Conservation (phyloP, 2,329 filamentous ascomycete genomes). For the Penicillium sp. region DNA sequence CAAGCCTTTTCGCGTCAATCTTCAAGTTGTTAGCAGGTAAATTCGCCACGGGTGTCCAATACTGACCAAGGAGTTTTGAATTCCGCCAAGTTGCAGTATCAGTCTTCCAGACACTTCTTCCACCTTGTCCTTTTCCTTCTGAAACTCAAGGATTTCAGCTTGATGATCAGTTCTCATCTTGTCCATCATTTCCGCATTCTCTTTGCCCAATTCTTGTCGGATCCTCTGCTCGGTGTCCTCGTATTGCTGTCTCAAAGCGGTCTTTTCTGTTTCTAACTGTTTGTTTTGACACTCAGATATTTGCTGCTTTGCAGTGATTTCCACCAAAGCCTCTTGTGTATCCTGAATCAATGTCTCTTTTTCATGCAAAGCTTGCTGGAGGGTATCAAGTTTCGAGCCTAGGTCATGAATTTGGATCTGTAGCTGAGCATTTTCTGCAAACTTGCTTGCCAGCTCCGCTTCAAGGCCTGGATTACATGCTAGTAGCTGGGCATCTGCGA, state of each 20-base stretch:
- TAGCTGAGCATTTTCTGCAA: constrained; percentile 25
- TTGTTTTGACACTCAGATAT: constrained; percentile 16
- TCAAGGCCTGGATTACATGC: constrained; percentile 19
- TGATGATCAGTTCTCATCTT: constrained; percentile 18
- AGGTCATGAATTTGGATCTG: constrained; percentile 26
- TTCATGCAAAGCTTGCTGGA: constrained; percentile 15
- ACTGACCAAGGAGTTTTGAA: constrained; percentile 29
- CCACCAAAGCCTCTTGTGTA: constrained; percentile 20
- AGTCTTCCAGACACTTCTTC: constrained; percentile 18
- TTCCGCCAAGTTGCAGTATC: constrained; percentile 20
- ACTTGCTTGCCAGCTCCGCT: constrained; percentile 25
- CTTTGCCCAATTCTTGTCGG: constrained; percentile 33
- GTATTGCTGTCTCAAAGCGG: constrained; percentile 20
- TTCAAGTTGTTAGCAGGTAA: constrained; percentile 17
- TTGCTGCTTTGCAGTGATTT: constrained; percentile 17
- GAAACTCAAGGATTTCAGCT: constrained; percentile 2
- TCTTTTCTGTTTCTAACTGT: constrained; percentile 24
- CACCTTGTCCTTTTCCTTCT: constrained; percentile 26
- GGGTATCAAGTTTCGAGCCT: constrained; percentile 15
- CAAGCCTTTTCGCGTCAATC: constrained; percentile 17
- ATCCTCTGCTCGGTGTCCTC: constrained; percentile 25
- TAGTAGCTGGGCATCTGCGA: constrained; percentile 21
- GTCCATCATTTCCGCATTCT: constrained; percentile 28
- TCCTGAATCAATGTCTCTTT: constrained; percentile 22
- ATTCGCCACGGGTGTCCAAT: no score